Evolutionary conservation across 306 rosid genomes (phyloP).

Genomic region (Gillenia trifoliata): DNA sequence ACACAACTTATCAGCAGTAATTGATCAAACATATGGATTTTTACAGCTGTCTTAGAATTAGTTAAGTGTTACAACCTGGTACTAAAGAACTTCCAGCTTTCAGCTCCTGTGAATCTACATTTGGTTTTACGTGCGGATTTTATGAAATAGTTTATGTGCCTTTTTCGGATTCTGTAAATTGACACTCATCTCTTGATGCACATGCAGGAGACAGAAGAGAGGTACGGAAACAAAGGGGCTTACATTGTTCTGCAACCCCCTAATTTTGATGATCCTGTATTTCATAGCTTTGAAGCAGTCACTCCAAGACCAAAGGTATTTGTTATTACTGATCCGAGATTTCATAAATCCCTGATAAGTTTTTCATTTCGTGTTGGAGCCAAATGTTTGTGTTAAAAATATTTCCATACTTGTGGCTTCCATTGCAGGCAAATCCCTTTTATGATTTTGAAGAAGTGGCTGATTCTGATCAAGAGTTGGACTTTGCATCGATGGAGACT

Average conservation of each 20-base stretch:
- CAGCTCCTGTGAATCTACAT: too few species aligned
- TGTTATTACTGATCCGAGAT: background rate
- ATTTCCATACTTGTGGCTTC: background rate
- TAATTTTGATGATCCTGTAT: slow-evolving; percentile 60
- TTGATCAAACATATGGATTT: background rate
- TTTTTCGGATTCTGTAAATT: too few species aligned
- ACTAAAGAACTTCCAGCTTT: too few species aligned
- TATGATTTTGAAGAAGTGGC: slow-evolving; percentile 66
- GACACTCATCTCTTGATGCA: too few species aligned
- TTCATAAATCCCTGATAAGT: background rate
- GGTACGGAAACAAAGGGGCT: slow-evolving; percentile 80
- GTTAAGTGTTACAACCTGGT: too few species aligned
- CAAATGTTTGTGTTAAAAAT: too few species aligned
- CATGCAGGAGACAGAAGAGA: slow-evolving; percentile 56
- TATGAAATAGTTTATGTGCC: too few species aligned
- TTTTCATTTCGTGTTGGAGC: background rate
- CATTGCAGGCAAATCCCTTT: slow-evolving; percentile 35
- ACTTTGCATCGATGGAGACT: slow-evolving; percentile 71
- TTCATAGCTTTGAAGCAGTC: slow-evolving; percentile 65
- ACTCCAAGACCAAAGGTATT: slow-evolving; percentile 78
- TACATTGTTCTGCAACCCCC: slow-evolving; percentile 68
- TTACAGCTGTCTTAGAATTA: too few species aligned
- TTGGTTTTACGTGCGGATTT: too few species aligned
- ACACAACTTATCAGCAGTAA: background rate
- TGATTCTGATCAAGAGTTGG: slow-evolving; percentile 83